Evolutionary conservation across 129 eudicot species (phyloP).

Genomic region (Tagetes erecta): DNA sequence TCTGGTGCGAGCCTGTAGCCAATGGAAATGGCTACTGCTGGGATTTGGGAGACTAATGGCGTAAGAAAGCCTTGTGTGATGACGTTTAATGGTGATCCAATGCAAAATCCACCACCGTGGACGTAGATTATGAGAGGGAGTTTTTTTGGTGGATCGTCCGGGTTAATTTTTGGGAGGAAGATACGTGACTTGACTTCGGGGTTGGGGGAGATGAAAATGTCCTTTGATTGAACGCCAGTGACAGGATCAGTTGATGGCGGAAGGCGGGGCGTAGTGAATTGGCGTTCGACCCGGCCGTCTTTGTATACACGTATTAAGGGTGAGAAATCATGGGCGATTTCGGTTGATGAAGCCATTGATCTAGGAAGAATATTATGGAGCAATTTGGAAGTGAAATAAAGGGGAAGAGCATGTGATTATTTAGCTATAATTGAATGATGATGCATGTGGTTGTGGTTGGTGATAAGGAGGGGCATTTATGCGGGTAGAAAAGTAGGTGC

Average conservation of each 20-base stretch:
- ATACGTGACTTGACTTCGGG: conserved; percentile 39
- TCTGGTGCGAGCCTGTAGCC: conserved; percentile 61
- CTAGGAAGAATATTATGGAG: neutral
- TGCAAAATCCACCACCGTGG: conserved; percentile 63
- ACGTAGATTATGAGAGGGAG: conserved; percentile 46
- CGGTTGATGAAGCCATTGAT: conserved; percentile 37
- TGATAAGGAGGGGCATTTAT: neutral
- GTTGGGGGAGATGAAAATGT: conserved; percentile 42
- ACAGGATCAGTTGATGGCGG: conserved; percentile 47
- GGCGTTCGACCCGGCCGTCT: conserved; percentile 45
- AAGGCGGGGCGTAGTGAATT: conserved; percentile 18
- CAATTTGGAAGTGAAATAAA: neutral
- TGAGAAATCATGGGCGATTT: conserved; percentile 39
- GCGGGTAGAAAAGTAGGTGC: neutral
- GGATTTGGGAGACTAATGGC: conserved; percentile 35
- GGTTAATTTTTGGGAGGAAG: conserved; percentile 40
- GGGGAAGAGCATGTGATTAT: neutral
- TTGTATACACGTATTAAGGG: conserved; percentile 44
- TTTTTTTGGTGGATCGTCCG: conserved; percentile 15
- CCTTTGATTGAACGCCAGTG: conserved; percentile 59
- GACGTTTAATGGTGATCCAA: conserved; percentile 38
- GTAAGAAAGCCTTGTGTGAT: conserved; percentile 32
- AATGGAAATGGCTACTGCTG: conserved; percentile 33
- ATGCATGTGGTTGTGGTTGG: neutral
- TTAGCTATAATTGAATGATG: conserved; percentile 16